Evolutionary conservation across 768 basidiomycete species (phyloP).

Genomic region (Auriscalpium vulgare): DNA sequence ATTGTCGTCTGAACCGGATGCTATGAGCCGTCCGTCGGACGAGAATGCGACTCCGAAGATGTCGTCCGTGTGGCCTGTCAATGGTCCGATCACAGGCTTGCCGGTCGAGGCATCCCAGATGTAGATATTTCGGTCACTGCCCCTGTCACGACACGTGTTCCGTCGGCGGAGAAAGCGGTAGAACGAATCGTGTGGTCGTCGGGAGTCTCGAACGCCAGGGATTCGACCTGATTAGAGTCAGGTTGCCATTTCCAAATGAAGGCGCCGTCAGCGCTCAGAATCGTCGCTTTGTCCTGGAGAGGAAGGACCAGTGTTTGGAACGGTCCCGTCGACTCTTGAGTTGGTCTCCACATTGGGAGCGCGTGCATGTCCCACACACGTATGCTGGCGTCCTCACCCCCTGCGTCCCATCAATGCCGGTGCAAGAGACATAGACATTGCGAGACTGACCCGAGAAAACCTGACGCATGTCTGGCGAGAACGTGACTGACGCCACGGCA

Average conservation of each 20-base stretch:
- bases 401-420: neutral
- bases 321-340: neutral
- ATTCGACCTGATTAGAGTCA: neutral
- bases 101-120: slow-evolving; percentile 12
- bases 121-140: neutral
- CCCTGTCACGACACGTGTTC: slow-evolving; percentile 4
- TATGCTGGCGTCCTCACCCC: slow-evolving; percentile 2
- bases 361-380: neutral
- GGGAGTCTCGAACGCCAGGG: neutral
- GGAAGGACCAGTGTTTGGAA: neutral
- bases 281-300: neutral
- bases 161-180: slow-evolving; percentile 9
- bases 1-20: slow-evolving; percentile 10
- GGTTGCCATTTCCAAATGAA: neutral
- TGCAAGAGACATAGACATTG: neutral
- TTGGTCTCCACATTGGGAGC: neutral
- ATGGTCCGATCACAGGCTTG: slow-evolving; percentile 3
- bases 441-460: slow-evolving; percentile 3
- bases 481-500: slow-evolving; percentile 2
- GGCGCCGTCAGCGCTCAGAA: neutral
- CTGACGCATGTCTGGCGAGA: slow-evolving; percentile 13
- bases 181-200: slow-evolving; percentile 1
- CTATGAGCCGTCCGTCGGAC: slow-evolving; percentile 9
- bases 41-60: slow-evolving; percentile 10
- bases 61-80: slow-evolving; percentile 9